Conservation (phyloP, 495 filamentous ascomycete species). For the Monascus purpureus region DNA sequence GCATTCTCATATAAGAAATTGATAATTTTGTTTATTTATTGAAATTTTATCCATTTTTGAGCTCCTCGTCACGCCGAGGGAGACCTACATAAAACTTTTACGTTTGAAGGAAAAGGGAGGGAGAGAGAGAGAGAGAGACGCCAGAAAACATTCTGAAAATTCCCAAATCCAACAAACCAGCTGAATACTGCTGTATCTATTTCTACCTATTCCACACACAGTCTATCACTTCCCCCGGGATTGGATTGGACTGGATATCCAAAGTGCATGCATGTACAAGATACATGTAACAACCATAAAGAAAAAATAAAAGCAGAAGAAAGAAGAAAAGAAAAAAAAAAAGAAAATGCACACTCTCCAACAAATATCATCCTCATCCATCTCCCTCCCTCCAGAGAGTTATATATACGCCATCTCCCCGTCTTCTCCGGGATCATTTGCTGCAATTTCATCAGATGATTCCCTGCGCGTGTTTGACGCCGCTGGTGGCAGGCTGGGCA, state of each 20-base stretch:
- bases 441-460: constrained; percentile 43
- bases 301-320: neutral
- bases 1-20: no score
- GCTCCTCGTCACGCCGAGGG: no score
- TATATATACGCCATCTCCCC: constrained; percentile 39
- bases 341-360: constrained; percentile 24
- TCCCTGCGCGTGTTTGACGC: constrained; percentile 37
- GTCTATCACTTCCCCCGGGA: no score
- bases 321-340: constrained; percentile 3
- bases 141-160: no score
- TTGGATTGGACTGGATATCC: no score
- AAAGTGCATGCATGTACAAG: no score
- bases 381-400: constrained; percentile 30
- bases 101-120: constrained; percentile 1
- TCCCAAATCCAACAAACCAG: no score
- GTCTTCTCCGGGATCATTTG: constrained; percentile 20
- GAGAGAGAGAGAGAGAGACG: constrained; percentile 1
- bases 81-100: neutral
- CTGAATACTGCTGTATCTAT: no score
- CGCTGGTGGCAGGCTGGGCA: constrained; percentile 14
- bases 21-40: no score
- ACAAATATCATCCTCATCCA: constrained; percentile 23
- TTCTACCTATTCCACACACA: no score
- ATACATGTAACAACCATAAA: no score
- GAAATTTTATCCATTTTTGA: no score